phyloP scores from a whole-genome alignment of 2,329 filamentous ascomycete species.

The Colletotrichum aenigma region DNA sequence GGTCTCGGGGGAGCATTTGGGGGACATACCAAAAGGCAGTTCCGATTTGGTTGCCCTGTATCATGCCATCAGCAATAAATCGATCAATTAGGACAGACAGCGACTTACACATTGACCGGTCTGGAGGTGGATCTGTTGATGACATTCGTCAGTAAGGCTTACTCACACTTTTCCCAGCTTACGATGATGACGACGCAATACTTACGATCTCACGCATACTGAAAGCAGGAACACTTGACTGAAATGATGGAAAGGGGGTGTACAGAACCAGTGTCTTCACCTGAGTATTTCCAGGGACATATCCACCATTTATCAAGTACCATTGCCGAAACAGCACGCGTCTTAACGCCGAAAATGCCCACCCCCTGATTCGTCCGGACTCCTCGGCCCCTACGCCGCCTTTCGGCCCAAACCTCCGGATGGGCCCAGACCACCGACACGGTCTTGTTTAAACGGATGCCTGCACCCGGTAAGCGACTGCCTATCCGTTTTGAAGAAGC shows the following conservation, averaged over 20 bases:
- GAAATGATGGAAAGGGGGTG: not conserved
- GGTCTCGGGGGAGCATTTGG: not conserved
- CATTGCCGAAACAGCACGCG: not conserved
- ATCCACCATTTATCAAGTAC: not conserved
- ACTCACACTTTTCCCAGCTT: not conserved
- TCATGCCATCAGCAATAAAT: not conserved
- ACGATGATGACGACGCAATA: not conserved
- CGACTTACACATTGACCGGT: slow-evolving; percentile 91
- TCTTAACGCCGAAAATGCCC: not conserved
- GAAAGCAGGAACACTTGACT: slow-evolving; percentile 14
- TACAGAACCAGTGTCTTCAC: not conserved
- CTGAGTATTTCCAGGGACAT: not conserved
- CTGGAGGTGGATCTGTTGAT: slow-evolving; percentile 93
- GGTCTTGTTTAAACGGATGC: not conserved
- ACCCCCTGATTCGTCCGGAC: not conserved
- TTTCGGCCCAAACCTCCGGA: not conserved
- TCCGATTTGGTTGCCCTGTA: slow-evolving; percentile 99
- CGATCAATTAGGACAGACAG: slow-evolving; percentile 15
- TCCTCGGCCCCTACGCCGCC: not conserved
- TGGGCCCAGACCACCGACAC: not conserved
- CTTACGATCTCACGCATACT: slow-evolving; percentile 72
- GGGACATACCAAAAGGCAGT: slow-evolving; percentile 91
- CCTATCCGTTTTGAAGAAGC: not conserved
- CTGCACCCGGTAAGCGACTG: not conserved
- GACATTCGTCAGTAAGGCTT: slow-evolving; percentile 54